A percentile compares a stretch with the other conserved stretches of the same genome.
These are phyloP conservation scores for Tetrapisispora nanseiensis DNA, from an alignment of 805 yeast species.

Conservation along the genomic window DNA sequence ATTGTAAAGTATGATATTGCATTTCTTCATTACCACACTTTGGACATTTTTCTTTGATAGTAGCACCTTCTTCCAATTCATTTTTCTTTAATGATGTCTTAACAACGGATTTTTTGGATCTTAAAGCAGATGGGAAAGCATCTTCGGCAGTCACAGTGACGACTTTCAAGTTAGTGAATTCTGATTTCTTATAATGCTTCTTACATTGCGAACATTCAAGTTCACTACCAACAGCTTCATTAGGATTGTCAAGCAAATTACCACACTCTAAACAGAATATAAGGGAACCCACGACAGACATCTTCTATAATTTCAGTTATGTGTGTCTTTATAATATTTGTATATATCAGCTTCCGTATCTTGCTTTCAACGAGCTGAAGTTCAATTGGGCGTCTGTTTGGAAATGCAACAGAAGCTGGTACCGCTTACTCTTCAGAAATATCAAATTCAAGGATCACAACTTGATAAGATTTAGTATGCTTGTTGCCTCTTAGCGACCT, in stretches of 20 bases:
- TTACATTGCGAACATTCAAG: conserved; percentile 51
- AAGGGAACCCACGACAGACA: conserved; percentile 94
- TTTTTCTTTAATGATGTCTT: conserved; percentile 69
- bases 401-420: too few species aligned
- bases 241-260: conserved; percentile 62
- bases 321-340: too few species aligned
- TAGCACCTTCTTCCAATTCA: conserved; percentile 90
- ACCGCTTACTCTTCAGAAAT: too few species aligned
- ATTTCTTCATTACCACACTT: conserved; percentile 96
- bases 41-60: conserved; percentile 97
- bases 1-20: conserved; percentile 93
- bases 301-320: conserved; percentile 24
- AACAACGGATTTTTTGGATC: conserved; percentile 78
- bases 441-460: too few species aligned
- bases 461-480: too few species aligned
- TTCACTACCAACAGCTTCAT: conserved; percentile 32
- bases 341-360: too few species aligned
- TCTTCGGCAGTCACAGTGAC: conserved; percentile 81
- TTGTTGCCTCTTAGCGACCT: too few species aligned
- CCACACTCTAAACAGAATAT: conserved; percentile 94
- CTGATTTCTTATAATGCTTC: conserved; percentile 28
- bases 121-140: conserved; percentile 84
- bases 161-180: conserved; percentile 72
- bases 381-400: too few species aligned
- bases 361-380: too few species aligned